Percentiles rank a stretch among this genome's conserved stretches.
These are phyloP conservation scores for Aegilops umbellulata DNA, from an alignment of 176 grass and related monocot genomes.

Conservation along the genomic window DNA sequence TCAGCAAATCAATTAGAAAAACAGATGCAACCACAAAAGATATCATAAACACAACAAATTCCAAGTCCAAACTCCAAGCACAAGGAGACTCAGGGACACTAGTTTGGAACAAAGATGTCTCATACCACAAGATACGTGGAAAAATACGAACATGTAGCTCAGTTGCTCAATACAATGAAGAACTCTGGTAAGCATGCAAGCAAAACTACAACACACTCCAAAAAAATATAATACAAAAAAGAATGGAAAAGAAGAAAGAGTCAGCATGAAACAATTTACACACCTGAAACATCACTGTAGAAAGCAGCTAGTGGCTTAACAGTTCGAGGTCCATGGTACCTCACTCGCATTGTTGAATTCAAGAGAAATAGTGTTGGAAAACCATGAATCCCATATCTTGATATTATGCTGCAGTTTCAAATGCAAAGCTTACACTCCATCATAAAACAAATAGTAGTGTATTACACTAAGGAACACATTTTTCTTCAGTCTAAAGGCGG, in stretches of 20 bases:
- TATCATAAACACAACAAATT: background rate
- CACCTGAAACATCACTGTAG: conserved; percentile 85
- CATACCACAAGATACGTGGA: background rate
- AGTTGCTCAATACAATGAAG: background rate
- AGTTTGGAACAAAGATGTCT: background rate
- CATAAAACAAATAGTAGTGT: conserved; percentile 2
- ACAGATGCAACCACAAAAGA: background rate
- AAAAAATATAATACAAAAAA: background rate
- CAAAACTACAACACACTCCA: background rate
- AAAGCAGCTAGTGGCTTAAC: conserved; percentile 68
- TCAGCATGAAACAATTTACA: background rate
- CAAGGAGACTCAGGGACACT: background rate
- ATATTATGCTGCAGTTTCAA: conserved; percentile 70
- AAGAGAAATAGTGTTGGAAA: conserved; percentile 93
- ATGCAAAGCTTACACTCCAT: conserved; percentile 12
- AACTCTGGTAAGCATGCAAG: background rate
- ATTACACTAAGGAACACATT: background rate
- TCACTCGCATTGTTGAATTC: conserved; percentile 87
- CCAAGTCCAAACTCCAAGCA: background rate
- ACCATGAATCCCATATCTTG: conserved; percentile 95
- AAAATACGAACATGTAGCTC: background rate
- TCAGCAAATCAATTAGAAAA: conserved; percentile 5
- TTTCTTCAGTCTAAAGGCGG: background rate
- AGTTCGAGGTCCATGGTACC: conserved; percentile 81
- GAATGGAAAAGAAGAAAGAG: background rate